Conservation (phyloP, 2,329 filamentous ascomycete genomes). For the Neonectria neomacrospora region DNA sequence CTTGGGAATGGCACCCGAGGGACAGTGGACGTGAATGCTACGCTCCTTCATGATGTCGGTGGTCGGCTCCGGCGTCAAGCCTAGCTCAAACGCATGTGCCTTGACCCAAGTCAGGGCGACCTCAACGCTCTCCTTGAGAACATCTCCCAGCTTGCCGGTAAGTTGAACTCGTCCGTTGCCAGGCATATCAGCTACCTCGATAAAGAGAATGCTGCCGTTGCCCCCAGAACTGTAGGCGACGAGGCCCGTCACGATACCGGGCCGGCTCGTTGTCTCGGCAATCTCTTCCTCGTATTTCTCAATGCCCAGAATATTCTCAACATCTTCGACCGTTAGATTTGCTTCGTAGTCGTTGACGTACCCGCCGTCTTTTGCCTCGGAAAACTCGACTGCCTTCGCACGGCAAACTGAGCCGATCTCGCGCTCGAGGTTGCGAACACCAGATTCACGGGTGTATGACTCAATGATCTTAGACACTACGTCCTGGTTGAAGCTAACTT, state of each 20-base stretch:
- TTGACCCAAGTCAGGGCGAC: constrained; percentile 98
- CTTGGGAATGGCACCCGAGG: constrained; percentile 93
- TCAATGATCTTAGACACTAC: constrained; percentile 97
- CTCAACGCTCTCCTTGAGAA: constrained; percentile 96
- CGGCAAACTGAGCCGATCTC: constrained; percentile 96
- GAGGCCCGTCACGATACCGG: constrained; percentile 94
- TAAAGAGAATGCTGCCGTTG: constrained; percentile 96
- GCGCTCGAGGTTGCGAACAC: constrained; percentile 94
- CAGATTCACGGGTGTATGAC: constrained; percentile 94
- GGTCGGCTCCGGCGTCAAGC: constrained; percentile 80
- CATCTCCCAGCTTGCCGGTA: constrained; percentile 94
- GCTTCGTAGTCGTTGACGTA: constrained; percentile 77
- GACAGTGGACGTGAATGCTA: constrained; percentile 95
- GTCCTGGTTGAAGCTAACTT: constrained; percentile 81
- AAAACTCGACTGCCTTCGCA: constrained; percentile 93
- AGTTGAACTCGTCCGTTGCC: constrained; percentile 92
- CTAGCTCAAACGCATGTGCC: constrained; percentile 91
- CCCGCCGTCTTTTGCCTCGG: constrained; percentile 84
- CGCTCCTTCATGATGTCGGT: constrained; percentile 97
- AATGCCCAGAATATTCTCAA: constrained; percentile 91
- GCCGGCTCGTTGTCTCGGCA: constrained; percentile 83
- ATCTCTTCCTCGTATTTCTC: constrained; percentile 97
- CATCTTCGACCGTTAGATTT: constrained; percentile 77
- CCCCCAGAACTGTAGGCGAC: constrained; percentile 94
- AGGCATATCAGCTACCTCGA: constrained; percentile 97